These are phyloP conservation scores for Tetrapyrgos nigripes DNA, from an alignment of 1,284 basidiomycete species.

Conservation along the genomic window DNA sequence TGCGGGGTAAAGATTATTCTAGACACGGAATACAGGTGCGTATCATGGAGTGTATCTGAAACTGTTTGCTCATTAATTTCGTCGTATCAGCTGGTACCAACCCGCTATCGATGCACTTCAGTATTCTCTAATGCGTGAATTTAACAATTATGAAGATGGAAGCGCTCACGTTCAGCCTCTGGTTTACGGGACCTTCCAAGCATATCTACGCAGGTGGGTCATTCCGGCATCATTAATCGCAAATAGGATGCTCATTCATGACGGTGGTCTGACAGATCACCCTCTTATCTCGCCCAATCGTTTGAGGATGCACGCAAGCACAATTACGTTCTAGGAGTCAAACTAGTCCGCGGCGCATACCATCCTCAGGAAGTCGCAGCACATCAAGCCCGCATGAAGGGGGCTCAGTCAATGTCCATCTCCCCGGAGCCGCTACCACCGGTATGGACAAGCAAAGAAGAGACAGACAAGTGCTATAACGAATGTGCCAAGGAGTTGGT, in stretches of 20 bases:
- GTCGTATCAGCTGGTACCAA: constrained; percentile 71
- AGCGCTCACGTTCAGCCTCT: constrained; percentile 57
- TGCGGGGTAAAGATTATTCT: constrained; percentile 72
- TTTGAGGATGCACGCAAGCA: constrained; percentile 71
- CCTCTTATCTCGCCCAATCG: constrained; percentile 72
- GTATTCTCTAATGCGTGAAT: constrained; percentile 74
- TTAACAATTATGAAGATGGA: constrained; percentile 52
- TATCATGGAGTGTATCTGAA: constrained; percentile 11
- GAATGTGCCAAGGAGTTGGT: constrained; percentile 69
- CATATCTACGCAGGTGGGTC: constrained; percentile 75
- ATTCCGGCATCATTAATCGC: neutral
- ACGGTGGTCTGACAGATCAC: constrained; percentile 50
- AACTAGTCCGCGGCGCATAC: constrained; percentile 95
- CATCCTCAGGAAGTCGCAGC: constrained; percentile 79
- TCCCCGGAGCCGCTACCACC: constrained; percentile 66
- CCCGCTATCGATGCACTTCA: constrained; percentile 85
- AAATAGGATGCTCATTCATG: constrained; percentile 5
- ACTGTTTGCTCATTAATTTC: neutral
- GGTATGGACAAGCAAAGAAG: constrained; percentile 72
- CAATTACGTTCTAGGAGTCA: constrained; percentile 87
- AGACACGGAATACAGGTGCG: constrained; percentile 82
- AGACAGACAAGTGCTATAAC: constrained; percentile 86
- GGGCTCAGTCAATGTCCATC: constrained; percentile 44
- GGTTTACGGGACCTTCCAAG: constrained; percentile 84
- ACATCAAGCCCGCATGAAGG: constrained; percentile 31